Conservation (phyloP, 192 early-diverging fungal genomes). For the Coemansia sp. region DNA sequence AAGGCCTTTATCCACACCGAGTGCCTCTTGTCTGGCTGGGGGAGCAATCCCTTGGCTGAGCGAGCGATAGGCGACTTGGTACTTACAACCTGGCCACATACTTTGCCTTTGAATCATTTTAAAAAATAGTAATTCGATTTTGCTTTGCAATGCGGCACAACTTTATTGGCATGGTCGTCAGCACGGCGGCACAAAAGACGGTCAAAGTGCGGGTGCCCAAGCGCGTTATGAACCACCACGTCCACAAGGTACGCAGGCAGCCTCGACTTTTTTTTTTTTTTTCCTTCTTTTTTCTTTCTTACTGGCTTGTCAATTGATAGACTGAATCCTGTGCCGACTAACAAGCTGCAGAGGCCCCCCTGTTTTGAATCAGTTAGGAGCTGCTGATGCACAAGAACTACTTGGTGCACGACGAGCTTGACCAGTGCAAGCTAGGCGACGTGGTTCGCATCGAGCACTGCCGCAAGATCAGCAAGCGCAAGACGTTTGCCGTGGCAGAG, state of each 20-base stretch:
- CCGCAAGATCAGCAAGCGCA: constrained; percentile 80
- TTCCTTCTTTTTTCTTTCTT: too few relatives aligned
- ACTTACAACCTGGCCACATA: constrained; percentile 31
- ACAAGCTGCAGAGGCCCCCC: background rate
- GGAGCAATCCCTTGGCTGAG: background rate
- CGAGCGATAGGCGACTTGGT: constrained; percentile 15
- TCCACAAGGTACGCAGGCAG: constrained; percentile 70
- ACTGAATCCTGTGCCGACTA: too few relatives aligned
- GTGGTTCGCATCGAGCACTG: constrained; percentile 89
- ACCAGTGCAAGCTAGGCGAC: constrained; percentile 82
- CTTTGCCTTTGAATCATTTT: background rate
- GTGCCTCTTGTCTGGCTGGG: background rate
- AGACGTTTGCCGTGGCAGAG: constrained; percentile 86
- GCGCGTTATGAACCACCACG: constrained; percentile 73
- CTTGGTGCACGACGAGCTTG: constrained; percentile 81
- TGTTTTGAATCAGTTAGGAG: constrained; percentile 50
- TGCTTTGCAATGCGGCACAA: constrained; percentile 63
- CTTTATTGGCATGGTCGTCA: constrained; percentile 82
- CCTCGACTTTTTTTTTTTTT: too few relatives aligned
- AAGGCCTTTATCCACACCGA: constrained; percentile 41
- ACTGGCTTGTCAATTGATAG: too few relatives aligned
- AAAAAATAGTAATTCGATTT: background rate
- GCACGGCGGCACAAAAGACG: constrained; percentile 86
- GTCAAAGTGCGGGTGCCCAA: constrained; percentile 82
- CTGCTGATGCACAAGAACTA: constrained; percentile 82